Base-by-base conservation (phyloP, 1,139 yeast species). In the Pneumocystis murina region DNA sequence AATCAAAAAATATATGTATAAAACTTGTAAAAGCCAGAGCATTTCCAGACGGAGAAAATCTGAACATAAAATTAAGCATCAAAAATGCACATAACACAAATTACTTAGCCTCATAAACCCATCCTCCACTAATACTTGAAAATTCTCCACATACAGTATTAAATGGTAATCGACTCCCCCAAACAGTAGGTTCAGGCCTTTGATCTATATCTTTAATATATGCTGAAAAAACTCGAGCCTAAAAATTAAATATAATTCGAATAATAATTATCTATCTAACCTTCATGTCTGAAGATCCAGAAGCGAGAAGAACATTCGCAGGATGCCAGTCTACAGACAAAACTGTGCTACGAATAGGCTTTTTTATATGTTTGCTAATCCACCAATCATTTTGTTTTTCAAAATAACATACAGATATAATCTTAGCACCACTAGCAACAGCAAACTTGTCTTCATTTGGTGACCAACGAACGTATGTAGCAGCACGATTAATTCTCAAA, bases 351-450 rank as follows among this genome's bases (percentile, higher is more conserved):
- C 87, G 86, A 70, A 91, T 80, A 20, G 97, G 97, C 75, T 88
- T 89, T 79, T 90, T 90, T 76, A 94, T 75, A 76, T 92, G 98
- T 76, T 91, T 92, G 28, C 97, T 89, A 63, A 92, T 91, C 99
- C 99, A 94, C 99, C 99, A 94, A 74, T 94, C 96, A 74, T 92
- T 92, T 71, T 91, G 97, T 68, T 81, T 87, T 75, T 94, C 98
- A 74, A 87, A 92, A 76, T 91, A 92, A 77, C 98, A 94, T 62
- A 94, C 87, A 20, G 98, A 96, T 74, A 94, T 86, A 67, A 88
- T 85, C 65, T 97, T 80, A 64, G 96, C 97, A 64, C 96, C 88
- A 4, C 97, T 88, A 0, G 97, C 98, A 60, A 92, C 97, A 1
- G 98, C 98, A 75, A 94, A 92, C 77, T 94, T 94, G 72, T 77